Evolutionary conservation across 179 eudicot genomes (phyloP).

Genomic region (Spinacia oleracea): DNA sequence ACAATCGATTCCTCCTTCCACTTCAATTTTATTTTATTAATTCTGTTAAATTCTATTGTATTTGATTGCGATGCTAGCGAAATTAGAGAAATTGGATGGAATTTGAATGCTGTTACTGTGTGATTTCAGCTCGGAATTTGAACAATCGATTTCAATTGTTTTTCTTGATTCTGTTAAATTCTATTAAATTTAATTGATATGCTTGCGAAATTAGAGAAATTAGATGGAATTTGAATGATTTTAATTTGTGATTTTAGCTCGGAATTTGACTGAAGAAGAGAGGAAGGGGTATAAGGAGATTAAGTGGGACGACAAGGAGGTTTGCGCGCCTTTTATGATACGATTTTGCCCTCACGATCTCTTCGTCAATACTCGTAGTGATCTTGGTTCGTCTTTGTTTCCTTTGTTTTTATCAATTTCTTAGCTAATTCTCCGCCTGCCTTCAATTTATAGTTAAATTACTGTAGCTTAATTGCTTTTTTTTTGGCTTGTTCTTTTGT

Average conservation of each 20-base stretch:
- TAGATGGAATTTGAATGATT: not conserved
- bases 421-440: not conserved
- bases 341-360: conserved; percentile 98
- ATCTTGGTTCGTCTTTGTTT: conserved; percentile 64
- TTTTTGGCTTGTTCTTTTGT: too few species aligned
- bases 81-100: not conserved
- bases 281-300: conserved; percentile 78
- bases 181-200: not conserved
- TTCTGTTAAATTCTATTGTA: not conserved
- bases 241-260: conserved; percentile 45
- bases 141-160: conserved; percentile 8
- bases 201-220: not conserved
- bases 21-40: not conserved
- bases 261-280: conserved; percentile 93
- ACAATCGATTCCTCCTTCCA: not conserved
- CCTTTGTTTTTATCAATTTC: not conserved
- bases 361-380: conserved; percentile 91
- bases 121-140: conserved; percentile 69
- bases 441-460: too few species aligned
- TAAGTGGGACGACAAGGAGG: conserved; percentile 92
- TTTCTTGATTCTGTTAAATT: not conserved
- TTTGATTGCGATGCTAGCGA: not conserved
- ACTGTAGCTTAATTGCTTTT: not conserved
- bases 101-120: not conserved
- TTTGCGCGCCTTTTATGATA: conserved; percentile 81